phyloP scores from a whole-genome alignment of 176 grass and related monocot genomes.

The Leersia perrieri region DNA sequence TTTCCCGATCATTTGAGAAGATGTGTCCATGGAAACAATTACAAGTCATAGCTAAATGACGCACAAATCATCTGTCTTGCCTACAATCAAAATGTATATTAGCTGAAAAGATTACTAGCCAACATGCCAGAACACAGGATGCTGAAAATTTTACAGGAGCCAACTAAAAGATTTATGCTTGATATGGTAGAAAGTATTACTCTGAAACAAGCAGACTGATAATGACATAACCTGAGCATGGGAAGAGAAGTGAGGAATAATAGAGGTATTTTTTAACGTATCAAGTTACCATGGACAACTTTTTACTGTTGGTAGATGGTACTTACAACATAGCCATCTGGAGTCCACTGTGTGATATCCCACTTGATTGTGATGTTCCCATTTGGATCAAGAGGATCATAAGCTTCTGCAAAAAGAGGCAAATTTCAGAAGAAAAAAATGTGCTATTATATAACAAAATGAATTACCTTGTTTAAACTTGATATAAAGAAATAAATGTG shows the following conservation, averaged over 20 bases:
- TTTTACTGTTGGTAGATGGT: not conserved
- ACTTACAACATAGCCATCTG: slow-evolving; percentile 86
- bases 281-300: not conserved
- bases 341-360: slow-evolving; percentile 78
- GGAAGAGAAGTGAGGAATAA: no score
- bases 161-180: no score
- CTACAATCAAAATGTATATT: not conserved
- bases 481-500: not conserved
- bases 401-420: slow-evolving; percentile 53
- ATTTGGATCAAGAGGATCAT: slow-evolving; percentile 73
- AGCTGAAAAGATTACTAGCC: not conserved
- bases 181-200: no score
- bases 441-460: not conserved
- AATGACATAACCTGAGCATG: not conserved
- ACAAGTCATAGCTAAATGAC: not conserved
- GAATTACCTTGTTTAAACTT: no score
- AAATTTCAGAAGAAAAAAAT: slow-evolving; percentile 15
- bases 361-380: slow-evolving; percentile 88
- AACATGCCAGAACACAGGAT: no score
- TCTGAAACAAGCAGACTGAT: not conserved
- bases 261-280: no score
- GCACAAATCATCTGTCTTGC: not conserved
- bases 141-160: no score
- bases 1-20: not conserved
- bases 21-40: not conserved